Conservation (phyloP, 73 alveolate genomes). For the Paramecium sonneborni region DNA sequence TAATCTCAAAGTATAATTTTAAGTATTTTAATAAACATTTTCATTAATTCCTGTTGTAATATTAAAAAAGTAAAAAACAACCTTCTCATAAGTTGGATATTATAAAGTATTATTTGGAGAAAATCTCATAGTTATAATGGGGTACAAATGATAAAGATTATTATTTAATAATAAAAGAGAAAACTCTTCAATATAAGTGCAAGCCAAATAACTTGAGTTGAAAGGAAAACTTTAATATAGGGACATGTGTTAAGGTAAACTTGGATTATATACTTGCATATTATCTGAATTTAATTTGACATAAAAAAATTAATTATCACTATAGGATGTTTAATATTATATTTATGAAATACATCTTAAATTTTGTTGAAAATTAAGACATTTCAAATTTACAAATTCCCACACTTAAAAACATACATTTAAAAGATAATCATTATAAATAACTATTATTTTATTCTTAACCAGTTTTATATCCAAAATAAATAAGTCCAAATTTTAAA, state of each 20-base stretch:
- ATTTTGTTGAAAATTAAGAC: neutral
- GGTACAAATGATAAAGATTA: neutral
- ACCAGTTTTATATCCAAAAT: neutral
- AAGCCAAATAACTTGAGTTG: neutral
- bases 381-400: neutral
- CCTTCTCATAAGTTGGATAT: neutral
- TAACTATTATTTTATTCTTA: neutral
- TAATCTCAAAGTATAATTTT: neutral
- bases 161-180: neutral
- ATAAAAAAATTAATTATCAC: neutral
- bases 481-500: neutral
- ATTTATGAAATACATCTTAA: neutral
- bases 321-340: neutral
- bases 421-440: neutral
- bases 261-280: neutral
- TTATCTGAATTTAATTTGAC: neutral
- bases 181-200: neutral
- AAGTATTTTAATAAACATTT: neutral
- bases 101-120: neutral
- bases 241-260: neutral
- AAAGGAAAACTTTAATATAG: neutral
- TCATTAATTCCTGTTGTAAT: neutral
- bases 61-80: neutral
- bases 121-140: neutral
- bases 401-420: neutral